A percentile compares a stretch with the other conserved stretches of the same genome.
These are phyloP conservation scores for Phellopilus nigrolimitatus DNA, from an alignment of 1,284 basidiomycete species.

Conservation along the genomic window DNA sequence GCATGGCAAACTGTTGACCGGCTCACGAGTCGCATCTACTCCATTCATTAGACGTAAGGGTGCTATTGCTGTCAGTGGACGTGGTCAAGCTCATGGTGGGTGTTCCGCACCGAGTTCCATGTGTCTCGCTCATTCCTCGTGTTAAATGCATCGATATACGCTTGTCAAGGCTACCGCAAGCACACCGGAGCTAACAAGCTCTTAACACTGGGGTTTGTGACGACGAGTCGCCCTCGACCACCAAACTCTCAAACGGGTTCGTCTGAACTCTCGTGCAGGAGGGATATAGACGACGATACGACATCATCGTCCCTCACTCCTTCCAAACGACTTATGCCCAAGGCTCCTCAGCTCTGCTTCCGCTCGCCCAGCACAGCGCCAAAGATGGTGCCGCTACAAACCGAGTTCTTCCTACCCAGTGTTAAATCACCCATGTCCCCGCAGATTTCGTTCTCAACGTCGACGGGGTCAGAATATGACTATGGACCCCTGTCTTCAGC, in stretches of 20 bases:
- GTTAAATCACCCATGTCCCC: conserved; percentile 2
- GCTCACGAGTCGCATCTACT: background rate
- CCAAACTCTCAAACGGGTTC: background rate
- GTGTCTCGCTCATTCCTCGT: conserved; percentile 11
- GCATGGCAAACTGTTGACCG: background rate
- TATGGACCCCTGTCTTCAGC: background rate
- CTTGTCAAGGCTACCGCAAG: background rate
- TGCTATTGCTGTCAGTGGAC: background rate
- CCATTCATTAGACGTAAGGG: conserved; percentile 13
- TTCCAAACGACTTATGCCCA: conserved; percentile 5
- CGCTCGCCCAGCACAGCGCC: conserved; percentile 6
- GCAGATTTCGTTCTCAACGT: conserved; percentile 9
- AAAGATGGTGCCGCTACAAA: conserved; percentile 7
- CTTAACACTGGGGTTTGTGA: background rate
- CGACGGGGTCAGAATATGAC: conserved; percentile 1
- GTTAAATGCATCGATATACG: background rate
- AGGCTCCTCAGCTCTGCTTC: conserved; percentile 10
- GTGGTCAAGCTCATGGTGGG: conserved; percentile 14
- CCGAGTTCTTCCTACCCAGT: background rate
- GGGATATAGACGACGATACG: background rate
- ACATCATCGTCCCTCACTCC: background rate
- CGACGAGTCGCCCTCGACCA: background rate
- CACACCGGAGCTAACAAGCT: background rate
- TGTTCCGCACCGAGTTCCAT: conserved; percentile 10
- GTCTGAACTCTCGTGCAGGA: background rate